Percentiles rank a stretch among this genome's conserved stretches.
These are phyloP conservation scores for Takashimella tepidaria DNA, from an alignment of 1,284 basidiomycete genomes.

Conservation along the genomic window DNA sequence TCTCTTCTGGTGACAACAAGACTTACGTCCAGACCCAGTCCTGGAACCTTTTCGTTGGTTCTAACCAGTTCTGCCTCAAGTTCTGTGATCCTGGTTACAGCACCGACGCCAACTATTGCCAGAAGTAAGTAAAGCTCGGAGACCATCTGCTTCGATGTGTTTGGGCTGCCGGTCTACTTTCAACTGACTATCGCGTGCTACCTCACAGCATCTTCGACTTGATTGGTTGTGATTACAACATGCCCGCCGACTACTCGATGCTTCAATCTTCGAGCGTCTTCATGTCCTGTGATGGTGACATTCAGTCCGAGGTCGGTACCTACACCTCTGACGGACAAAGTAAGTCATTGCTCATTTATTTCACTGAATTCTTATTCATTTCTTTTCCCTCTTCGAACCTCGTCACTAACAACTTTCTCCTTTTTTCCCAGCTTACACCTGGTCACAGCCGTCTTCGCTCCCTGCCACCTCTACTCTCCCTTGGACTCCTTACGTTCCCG, in stretches of 20 bases:
- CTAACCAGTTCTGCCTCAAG: constrained; percentile 55
- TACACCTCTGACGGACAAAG: constrained; percentile 52
- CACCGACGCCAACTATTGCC: constrained; percentile 55
- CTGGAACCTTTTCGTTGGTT: constrained; percentile 56
- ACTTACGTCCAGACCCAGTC: constrained; percentile 20
- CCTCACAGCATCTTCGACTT: constrained; percentile 53
- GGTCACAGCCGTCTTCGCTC: constrained; percentile 56
- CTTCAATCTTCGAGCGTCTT: constrained; percentile 51
- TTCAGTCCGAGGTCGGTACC: constrained; percentile 57
- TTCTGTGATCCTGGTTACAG: constrained; percentile 57
- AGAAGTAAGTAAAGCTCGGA: constrained; percentile 25
- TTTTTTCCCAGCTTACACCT: constrained; percentile 50
- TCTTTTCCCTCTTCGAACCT: neutral
- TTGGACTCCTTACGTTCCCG: constrained; percentile 58
- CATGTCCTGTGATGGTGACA: constrained; percentile 59
- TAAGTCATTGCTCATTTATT: too few relatives aligned
- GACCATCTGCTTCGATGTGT: neutral
- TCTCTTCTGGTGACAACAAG: constrained; percentile 13
- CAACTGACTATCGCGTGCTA: constrained; percentile 38
- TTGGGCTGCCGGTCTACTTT: constrained; percentile 24
- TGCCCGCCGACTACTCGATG: constrained; percentile 56
- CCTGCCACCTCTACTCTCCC: constrained; percentile 58
- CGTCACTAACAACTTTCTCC: neutral
- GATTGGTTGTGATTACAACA: constrained; percentile 65
- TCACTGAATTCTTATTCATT: too few relatives aligned